Percentiles rank a stretch among this genome's conserved stretches.
Conservation (phyloP, 1,139 yeast species). For the Yamadazyma jaroonii region DNA sequence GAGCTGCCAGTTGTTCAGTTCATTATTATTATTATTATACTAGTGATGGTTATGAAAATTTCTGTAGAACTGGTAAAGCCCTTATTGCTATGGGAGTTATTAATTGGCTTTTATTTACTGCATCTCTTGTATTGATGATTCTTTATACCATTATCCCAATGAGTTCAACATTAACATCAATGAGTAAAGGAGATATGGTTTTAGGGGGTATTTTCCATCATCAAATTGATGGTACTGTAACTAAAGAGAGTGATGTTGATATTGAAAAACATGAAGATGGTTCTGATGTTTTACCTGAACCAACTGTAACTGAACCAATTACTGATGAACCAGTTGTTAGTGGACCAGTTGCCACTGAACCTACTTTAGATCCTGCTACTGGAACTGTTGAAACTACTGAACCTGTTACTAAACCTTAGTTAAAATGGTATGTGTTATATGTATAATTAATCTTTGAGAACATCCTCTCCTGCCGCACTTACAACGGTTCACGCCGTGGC, state of each 20-base stretch:
- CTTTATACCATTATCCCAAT: constrained; percentile 23
- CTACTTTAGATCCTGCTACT: constrained; percentile 1
- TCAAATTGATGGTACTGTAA: neutral
- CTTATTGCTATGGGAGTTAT: constrained; percentile 28
- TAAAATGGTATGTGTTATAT: no score
- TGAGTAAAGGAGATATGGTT: constrained; percentile 1
- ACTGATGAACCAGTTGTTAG: constrained; percentile 1
- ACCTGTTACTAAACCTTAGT: neutral
- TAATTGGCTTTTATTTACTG: constrained; percentile 25
- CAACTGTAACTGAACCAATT: neutral
- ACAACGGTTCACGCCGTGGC: no score
- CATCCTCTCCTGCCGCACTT: no score
- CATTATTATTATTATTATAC: constrained; percentile 2
- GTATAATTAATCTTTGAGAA: no score
- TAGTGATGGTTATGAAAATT: neutral
- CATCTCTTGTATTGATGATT: constrained; percentile 20
- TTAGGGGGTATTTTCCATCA: constrained; percentile 6
- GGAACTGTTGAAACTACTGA: neutral
- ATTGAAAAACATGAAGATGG: constrained; percentile 3
- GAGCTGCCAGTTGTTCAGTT: constrained; percentile 18
- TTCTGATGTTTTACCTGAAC: neutral
- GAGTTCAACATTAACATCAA: neutral
- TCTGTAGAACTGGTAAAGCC: constrained; percentile 28
- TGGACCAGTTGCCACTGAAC: neutral
- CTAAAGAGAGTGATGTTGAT: constrained; percentile 4